A percentile compares a stretch with the other conserved stretches of the same genome.
These are phyloP conservation scores for Sergeia podlipaevii DNA, from an alignment of 208 protist genomes.

Conservation along the genomic window DNA sequence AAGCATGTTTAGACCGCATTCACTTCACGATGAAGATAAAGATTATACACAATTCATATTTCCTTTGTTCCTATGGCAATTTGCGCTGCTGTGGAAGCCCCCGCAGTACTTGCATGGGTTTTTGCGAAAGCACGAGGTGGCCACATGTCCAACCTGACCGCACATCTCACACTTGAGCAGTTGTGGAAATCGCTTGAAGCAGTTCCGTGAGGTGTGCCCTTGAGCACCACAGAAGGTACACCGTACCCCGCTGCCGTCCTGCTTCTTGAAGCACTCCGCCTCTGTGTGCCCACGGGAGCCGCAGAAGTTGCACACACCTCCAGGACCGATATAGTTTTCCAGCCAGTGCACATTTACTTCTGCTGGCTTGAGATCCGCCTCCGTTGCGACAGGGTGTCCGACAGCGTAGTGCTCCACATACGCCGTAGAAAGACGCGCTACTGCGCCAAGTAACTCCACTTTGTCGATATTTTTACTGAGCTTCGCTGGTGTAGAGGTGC, in stretches of 20 bases:
- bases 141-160: slow-evolving; percentile 81
- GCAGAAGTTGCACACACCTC: slow-evolving; percentile 76
- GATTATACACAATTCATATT: slow-evolving; percentile 25
- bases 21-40: neutral
- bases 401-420: slow-evolving; percentile 80
- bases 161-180: slow-evolving; percentile 84
- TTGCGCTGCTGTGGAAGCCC: slow-evolving; percentile 76
- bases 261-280: slow-evolving; percentile 84
- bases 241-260: slow-evolving; percentile 24
- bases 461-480: slow-evolving; percentile 15
- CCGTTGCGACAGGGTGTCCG: slow-evolving; percentile 45
- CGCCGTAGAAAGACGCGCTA: slow-evolving; percentile 60
- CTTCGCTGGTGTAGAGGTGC: neutral
- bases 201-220: slow-evolving; percentile 48
- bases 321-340: slow-evolving; percentile 75
- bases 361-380: slow-evolving; percentile 64
- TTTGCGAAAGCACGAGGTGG: slow-evolving; percentile 62
- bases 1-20: no score
- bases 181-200: slow-evolving; percentile 57
- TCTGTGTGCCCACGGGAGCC: slow-evolving; percentile 74
- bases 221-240: slow-evolving; percentile 39
- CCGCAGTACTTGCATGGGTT: slow-evolving; percentile 90
- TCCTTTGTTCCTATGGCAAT: slow-evolving; percentile 58
- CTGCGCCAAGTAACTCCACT: slow-evolving; percentile 18
- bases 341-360: slow-evolving; percentile 74